Evolutionary conservation across 768 basidiomycete species (phyloP), one percentile per base, ranked within the genome.

Genomic region (Lanmaoa rubissima): DNA sequence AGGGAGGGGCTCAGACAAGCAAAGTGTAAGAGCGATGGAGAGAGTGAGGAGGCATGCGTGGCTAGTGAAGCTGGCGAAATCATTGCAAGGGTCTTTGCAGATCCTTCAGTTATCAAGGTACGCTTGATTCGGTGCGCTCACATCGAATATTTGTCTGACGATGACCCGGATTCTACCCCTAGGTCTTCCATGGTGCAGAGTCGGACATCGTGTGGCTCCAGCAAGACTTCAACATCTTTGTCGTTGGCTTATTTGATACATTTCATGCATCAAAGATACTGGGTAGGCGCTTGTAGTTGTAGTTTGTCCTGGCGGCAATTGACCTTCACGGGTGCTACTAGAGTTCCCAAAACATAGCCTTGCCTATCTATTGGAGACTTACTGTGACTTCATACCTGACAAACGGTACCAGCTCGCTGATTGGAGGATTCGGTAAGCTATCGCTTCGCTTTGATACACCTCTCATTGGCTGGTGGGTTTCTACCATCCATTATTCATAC

Each of bases 371-470:
- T 81, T 98, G 9, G 85, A 88, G 62, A 87, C 88, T 78, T 98
- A 92, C 66, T 95, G 92, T 66, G 86, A 93, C 65, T 94, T 94
- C 63, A 79, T 81, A 8, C 85, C 96, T 0, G 96, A 98, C 76
- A 99, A 99, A 74, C 84, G 92, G 32, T 98, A 96, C 68, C 97
- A 98, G 66, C 78, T 96, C 7, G 97, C 96, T 11, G 97, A 99
- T 71, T 99, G 97, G 97, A 85, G 97, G 26, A 92, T 98, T 62
- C 82, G 94, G 85, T 88, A 41, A 31, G 79, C 63, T 11, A 42
- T 51, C 14, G 10, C 13, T 47, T 53, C 43, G 8, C 38, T 53
- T 45, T 45, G 10, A 21, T 41, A 16, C 48, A 28, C 7, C 10
- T 7, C 17, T 35, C 34, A 19, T 26, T 47, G 13, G 24, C 52